These are phyloP conservation scores for Persicaria maculosa DNA, from an alignment of 148 eudicot species.

Conservation along the genomic window DNA sequence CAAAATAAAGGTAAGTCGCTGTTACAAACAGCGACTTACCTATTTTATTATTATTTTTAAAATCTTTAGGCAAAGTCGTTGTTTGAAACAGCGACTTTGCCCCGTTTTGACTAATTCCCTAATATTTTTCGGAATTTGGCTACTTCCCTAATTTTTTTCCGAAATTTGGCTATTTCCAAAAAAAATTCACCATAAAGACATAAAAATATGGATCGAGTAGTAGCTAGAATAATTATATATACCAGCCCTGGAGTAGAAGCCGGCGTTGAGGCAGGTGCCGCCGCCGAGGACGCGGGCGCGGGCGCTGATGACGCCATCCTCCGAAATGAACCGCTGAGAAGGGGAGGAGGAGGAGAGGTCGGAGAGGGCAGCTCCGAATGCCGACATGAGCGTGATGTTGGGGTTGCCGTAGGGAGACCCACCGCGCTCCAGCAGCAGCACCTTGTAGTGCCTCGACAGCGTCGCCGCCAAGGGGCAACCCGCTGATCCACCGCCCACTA, in stretches of 20 bases:
- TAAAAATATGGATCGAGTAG: too few species aligned
- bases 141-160: too few species aligned
- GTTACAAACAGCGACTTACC: too few species aligned
- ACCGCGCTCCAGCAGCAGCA: slow-evolving; percentile 68
- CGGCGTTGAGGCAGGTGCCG: slow-evolving; percentile 72
- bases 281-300: slow-evolving; percentile 79
- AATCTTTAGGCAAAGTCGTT: too few species aligned
- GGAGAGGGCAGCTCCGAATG: slow-evolving; percentile 31
- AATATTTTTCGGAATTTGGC: too few species aligned
- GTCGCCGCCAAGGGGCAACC: slow-evolving; percentile 81
- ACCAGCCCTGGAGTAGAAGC: slow-evolving; percentile 72
- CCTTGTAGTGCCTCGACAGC: slow-evolving; percentile 47
- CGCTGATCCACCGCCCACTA: slow-evolving; percentile 86
- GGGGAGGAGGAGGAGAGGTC: slow-evolving; percentile 52
- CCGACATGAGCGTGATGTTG: slow-evolving; percentile 30
- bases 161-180: too few species aligned
- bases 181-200: too few species aligned
- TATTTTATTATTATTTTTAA: too few species aligned
- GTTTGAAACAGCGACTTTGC: too few species aligned
- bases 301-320: slow-evolving; percentile 75
- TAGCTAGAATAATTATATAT: too few species aligned
- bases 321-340: slow-evolving; percentile 65
- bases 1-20: too few species aligned
- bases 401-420: slow-evolving; percentile 62
- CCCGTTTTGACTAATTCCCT: too few species aligned